phyloP scores from a whole-genome alignment of 345 rosid genomes.

The Corchorus olitorius region DNA sequence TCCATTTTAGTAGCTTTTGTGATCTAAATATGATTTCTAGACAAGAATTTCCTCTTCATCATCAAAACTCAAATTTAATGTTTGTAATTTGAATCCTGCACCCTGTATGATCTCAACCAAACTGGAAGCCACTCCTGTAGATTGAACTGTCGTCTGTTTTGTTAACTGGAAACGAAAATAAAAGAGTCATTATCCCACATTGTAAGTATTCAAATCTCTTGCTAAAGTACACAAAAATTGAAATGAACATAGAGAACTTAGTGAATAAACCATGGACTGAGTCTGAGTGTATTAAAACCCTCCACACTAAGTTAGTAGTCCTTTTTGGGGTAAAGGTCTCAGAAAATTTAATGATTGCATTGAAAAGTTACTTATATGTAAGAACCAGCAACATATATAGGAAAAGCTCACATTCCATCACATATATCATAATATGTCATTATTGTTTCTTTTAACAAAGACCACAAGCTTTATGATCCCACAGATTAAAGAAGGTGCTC shows the following conservation, averaged over 20 bases:
- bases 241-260: background rate
- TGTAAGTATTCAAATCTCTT: background rate
- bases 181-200: background rate
- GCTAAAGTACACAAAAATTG: background rate
- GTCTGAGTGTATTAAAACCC: background rate
- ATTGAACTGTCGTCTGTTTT: constrained; percentile 16
- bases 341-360: background rate
- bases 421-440: background rate
- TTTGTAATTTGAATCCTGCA: constrained; percentile 86
- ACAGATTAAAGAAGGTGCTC: background rate
- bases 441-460: background rate
- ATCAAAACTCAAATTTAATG: constrained; percentile 80
- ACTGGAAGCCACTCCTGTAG: constrained; percentile 69
- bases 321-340: background rate
- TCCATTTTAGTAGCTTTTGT: background rate
- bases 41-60: constrained; percentile 65
- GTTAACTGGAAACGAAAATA: background rate
- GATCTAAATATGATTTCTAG: background rate
- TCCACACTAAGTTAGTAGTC: background rate
- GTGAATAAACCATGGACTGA: background rate
- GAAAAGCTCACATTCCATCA: background rate
- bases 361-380: background rate
- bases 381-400: background rate
- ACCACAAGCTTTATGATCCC: background rate
- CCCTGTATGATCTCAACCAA: constrained; percentile 84